Conservation (phyloP, 192 early-diverging fungal species). For the Pilaira anomala region DNA sequence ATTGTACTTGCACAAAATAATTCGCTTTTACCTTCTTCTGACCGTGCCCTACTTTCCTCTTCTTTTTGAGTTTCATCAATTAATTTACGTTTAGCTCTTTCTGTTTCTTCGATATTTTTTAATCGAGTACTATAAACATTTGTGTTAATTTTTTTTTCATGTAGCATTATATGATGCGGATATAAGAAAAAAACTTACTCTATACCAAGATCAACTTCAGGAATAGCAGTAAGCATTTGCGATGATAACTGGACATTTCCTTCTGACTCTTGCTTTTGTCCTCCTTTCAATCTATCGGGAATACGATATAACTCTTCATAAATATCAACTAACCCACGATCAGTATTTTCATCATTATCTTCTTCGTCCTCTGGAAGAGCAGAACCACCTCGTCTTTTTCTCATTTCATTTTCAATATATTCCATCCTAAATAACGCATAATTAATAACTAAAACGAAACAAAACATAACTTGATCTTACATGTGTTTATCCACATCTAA, state of each 20-base stretch:
- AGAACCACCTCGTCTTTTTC: slow-evolving; percentile 52
- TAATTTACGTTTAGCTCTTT: slow-evolving; percentile 64
- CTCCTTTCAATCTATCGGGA: slow-evolving; percentile 59
- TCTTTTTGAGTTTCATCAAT: slow-evolving; percentile 43
- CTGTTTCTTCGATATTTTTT: slow-evolving; percentile 80
- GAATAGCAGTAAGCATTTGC: slow-evolving; percentile 88
- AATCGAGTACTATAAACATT: slow-evolving; percentile 47
- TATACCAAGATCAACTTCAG: slow-evolving; percentile 86
- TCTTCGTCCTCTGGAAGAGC: slow-evolving; percentile 31
- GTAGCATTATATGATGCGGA: no score
- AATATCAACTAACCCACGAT: slow-evolving; percentile 42
- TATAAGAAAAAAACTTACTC: slow-evolving; percentile 51
- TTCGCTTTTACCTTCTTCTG: not conserved
- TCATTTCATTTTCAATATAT: slow-evolving; percentile 78
- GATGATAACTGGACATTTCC: slow-evolving; percentile 85
- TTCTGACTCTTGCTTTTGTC: slow-evolving; percentile 63
- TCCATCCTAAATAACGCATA: slow-evolving; percentile 54
- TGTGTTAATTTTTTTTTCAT: not conserved
- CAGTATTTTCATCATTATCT: slow-evolving; percentile 23
- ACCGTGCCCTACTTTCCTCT: not conserved
- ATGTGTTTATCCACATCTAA: slow-evolving; percentile 81
- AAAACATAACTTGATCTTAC: slow-evolving; percentile 31
- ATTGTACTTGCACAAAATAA: not conserved
- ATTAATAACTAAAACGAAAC: not conserved
- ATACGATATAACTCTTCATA: slow-evolving; percentile 66